Evolutionary conservation across 805 yeast species (phyloP).

Genomic region (Metschnikowia koreensis): DNA sequence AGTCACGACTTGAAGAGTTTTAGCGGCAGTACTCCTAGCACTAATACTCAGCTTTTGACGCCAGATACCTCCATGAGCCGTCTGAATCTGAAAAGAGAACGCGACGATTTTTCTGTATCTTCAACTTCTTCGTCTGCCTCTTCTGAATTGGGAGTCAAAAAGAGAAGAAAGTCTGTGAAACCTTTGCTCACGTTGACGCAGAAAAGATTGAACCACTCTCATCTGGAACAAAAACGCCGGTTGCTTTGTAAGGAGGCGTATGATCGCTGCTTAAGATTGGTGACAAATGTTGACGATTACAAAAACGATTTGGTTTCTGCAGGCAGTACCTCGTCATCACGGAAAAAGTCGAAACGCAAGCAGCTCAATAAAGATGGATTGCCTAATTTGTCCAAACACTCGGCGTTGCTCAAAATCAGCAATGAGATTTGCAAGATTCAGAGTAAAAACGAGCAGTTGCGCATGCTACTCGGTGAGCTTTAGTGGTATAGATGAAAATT

Average conservation of each 20-base stretch:
- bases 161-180: constrained; percentile 33
- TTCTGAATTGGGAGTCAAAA: background rate
- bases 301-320: constrained; percentile 29
- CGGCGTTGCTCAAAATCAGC: constrained; percentile 41
- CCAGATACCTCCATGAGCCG: constrained; percentile 25
- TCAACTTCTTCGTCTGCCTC: background rate
- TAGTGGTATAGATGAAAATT: background rate
- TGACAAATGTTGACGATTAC: constrained; percentile 41
- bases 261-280: constrained; percentile 40
- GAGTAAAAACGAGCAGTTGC: constrained; percentile 32
- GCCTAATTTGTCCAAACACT: constrained; percentile 44
- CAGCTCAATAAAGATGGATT: constrained; percentile 43
- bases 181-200: constrained; percentile 40
- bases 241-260: constrained; percentile 45
- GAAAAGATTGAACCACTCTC: constrained; percentile 41
- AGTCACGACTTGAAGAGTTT: constrained; percentile 16
- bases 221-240: constrained; percentile 43
- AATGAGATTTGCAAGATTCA: constrained; percentile 37
- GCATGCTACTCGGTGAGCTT: constrained; percentile 20
- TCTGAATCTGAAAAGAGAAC: background rate
- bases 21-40: background rate
- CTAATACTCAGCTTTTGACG: constrained; percentile 27
- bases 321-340: constrained; percentile 13
- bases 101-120: constrained; percentile 1
- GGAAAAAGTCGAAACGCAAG: constrained; percentile 35